A percentile compares a stretch with the other conserved stretches of the same genome.
phyloP scores from a whole-genome alignment of 306 rosid genomes.

The Pyrus communis region DNA sequence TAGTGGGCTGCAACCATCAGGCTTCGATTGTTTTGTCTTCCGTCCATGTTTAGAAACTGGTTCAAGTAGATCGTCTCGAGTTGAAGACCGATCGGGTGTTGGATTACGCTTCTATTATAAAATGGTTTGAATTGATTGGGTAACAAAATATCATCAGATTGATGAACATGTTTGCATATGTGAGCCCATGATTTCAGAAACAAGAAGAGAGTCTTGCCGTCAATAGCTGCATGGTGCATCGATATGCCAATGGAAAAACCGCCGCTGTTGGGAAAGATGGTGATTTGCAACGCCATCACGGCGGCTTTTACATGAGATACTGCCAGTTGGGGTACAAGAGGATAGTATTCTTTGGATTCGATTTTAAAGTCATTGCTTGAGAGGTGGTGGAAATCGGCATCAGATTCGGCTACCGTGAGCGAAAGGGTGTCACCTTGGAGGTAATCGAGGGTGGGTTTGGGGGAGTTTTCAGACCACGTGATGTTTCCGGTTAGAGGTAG shows the following conservation, averaged over 20 bases:
- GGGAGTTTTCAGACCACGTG: slow-evolving; percentile 9
- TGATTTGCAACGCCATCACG: no score
- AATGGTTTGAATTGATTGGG: no score
- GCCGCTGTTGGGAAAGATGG: no score
- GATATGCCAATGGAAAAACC: no score
- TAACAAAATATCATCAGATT: no score
- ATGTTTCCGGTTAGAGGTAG: slow-evolving; percentile 13
- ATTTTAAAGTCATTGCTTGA: background rate
- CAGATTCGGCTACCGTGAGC: slow-evolving; percentile 12
- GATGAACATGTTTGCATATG: no score
- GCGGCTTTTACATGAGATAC: background rate
- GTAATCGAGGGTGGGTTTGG: slow-evolving; percentile 11
- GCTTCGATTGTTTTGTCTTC: background rate
- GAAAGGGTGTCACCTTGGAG: slow-evolving; percentile 5
- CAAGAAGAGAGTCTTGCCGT: no score
- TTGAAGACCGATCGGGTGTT: no score
- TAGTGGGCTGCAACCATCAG: background rate
- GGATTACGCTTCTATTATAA: no score
- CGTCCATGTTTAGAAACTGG: background rate
- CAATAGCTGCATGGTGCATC: no score
- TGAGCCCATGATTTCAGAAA: no score
- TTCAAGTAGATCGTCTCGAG: background rate
- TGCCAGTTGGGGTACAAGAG: slow-evolving; percentile 32
- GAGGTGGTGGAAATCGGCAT: slow-evolving; percentile 4
- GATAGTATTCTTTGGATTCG: slow-evolving; percentile 7